These are phyloP conservation scores for Parastagonospora nodorum DNA, from an alignment of 2,329 filamentous ascomycete species.

Conservation along the genomic window DNA sequence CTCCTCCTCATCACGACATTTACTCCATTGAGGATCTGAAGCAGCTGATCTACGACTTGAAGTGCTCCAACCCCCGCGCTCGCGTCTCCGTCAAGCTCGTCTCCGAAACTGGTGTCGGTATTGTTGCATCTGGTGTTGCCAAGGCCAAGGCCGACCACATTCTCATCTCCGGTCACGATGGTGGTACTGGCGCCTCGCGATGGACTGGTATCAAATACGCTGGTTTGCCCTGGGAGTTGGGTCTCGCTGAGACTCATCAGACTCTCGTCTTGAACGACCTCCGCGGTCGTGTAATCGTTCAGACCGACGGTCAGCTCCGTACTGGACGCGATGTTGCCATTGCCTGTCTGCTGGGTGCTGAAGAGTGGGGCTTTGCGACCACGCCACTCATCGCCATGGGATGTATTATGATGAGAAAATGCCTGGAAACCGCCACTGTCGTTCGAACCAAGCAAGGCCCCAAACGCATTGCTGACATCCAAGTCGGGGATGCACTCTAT, in stretches of 20 bases:
- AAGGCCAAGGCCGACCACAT: constrained; percentile 98
- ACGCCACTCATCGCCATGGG: constrained; percentile 95
- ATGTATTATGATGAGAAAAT: constrained; percentile 92
- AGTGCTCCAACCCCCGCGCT: constrained; percentile 91
- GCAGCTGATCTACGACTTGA: constrained; percentile 96
- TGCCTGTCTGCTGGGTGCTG: constrained; percentile 92
- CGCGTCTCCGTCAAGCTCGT: constrained; percentile 97
- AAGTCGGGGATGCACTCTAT: too few species aligned
- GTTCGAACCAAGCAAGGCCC: too few species aligned
- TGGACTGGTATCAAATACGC: constrained; percentile 99
- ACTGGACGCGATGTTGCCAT: constrained; percentile 94
- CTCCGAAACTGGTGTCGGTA: constrained; percentile 95
- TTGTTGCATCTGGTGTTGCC: constrained; percentile 94
- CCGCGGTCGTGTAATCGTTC: constrained; percentile 91
- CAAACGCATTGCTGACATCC: too few species aligned
- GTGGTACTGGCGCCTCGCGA: constrained; percentile 92
- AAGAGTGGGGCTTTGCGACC: constrained; percentile 97
- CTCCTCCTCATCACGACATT: constrained; percentile 95
- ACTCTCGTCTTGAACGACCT: constrained; percentile 95
- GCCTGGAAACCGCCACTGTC: too few species aligned
- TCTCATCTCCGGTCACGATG: constrained; percentile 93
- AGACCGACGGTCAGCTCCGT: constrained; percentile 92
- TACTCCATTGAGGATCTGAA: constrained; percentile 98
- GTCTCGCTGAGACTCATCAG: constrained; percentile 96
- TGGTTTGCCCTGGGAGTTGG: constrained; percentile 93